A percentile compares a stretch with the other conserved stretches of the same genome.
These are phyloP conservation scores for Pisolithus sp. DNA, from an alignment of 768 basidiomycete genomes.

Conservation along the genomic window DNA sequence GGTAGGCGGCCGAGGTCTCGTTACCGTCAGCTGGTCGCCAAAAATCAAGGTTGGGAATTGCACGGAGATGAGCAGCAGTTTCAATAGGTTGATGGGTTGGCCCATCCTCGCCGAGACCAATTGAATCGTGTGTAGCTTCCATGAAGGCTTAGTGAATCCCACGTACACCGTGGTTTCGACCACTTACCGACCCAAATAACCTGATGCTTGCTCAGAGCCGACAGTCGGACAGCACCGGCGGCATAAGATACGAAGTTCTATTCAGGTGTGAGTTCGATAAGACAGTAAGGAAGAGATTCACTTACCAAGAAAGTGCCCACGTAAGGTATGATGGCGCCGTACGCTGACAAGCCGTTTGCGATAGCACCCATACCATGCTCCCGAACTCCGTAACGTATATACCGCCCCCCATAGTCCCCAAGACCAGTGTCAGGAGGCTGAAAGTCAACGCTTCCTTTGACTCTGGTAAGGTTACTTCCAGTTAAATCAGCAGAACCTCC, in stretches of 20 bases:
- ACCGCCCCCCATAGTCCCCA: constrained; percentile 79
- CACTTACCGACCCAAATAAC: constrained; percentile 89
- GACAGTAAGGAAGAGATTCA: constrained; percentile 1
- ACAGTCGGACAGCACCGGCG: constrained; percentile 86
- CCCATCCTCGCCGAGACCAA: constrained; percentile 89
- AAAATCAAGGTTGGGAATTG: constrained; percentile 87
- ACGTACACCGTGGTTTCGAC: neutral
- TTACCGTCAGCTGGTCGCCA: constrained; percentile 94
- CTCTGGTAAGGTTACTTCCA: constrained; percentile 87
- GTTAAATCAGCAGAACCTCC: constrained; percentile 92
- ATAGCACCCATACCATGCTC: constrained; percentile 98
- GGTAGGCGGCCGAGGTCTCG: constrained; percentile 92
- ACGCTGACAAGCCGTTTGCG: constrained; percentile 84
- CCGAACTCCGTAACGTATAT: constrained; percentile 94
- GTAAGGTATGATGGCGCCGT: constrained; percentile 88
- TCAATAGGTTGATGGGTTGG: constrained; percentile 96
- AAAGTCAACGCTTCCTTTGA: constrained; percentile 83
- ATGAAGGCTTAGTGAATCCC: neutral
- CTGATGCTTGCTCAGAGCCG: constrained; percentile 82
- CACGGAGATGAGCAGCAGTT: constrained; percentile 79
- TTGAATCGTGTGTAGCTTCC: constrained; percentile 88
- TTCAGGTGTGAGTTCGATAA: constrained; percentile 6
- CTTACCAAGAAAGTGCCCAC: constrained; percentile 85
- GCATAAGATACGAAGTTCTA: constrained; percentile 94
- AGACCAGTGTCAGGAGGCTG: constrained; percentile 82